A percentile compares a stretch with the other conserved stretches of the same genome.
Conservation (phyloP, 768 basidiomycete species). For the Aureoboletus auriporus region DNA sequence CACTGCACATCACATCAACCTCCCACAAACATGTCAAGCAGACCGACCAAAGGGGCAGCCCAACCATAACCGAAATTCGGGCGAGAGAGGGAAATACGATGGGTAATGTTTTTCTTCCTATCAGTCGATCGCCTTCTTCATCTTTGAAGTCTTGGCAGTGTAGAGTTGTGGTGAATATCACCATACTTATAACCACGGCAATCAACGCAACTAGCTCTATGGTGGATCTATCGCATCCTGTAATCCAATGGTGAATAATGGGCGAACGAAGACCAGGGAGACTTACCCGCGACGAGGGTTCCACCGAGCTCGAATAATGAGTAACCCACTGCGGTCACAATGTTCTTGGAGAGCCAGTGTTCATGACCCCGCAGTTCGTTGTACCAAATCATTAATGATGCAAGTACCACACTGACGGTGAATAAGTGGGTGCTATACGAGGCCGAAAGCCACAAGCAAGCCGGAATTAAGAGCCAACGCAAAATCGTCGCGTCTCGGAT, state of each 20-base stretch:
- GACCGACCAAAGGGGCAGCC: conserved; percentile 29
- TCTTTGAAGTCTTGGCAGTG: conserved; percentile 38
- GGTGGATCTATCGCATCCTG: conserved; percentile 22
- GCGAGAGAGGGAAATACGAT: conserved; percentile 37
- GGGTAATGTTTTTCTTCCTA: conserved; percentile 41
- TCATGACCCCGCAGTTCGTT: conserved; percentile 32
- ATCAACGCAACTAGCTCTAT: conserved; percentile 25
- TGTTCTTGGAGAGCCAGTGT: conserved; percentile 33
- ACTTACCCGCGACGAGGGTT: conserved; percentile 34
- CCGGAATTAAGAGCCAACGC: conserved; percentile 33
- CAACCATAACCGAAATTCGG: conserved; percentile 23
- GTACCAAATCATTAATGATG: conserved; percentile 32
- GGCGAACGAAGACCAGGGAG: not conserved
- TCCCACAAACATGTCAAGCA: conserved; percentile 25
- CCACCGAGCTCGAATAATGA: conserved; percentile 37
- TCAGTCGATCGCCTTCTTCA: conserved; percentile 36
- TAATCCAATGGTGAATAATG: conserved; percentile 2
- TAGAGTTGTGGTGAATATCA: conserved; percentile 35
- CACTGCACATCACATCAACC: conserved; percentile 24
- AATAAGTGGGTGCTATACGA: conserved; percentile 31
- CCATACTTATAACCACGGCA: conserved; percentile 28
- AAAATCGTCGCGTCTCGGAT: conserved; percentile 32
- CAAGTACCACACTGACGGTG: conserved; percentile 27
- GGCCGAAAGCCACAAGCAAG: conserved; percentile 36
- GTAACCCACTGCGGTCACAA: conserved; percentile 34